Evolutionary conservation across 2,329 filamentous ascomycete species (phyloP), one percentile per base, ranked within the genome.

Genomic region (Trichoderma guizhouense): DNA sequence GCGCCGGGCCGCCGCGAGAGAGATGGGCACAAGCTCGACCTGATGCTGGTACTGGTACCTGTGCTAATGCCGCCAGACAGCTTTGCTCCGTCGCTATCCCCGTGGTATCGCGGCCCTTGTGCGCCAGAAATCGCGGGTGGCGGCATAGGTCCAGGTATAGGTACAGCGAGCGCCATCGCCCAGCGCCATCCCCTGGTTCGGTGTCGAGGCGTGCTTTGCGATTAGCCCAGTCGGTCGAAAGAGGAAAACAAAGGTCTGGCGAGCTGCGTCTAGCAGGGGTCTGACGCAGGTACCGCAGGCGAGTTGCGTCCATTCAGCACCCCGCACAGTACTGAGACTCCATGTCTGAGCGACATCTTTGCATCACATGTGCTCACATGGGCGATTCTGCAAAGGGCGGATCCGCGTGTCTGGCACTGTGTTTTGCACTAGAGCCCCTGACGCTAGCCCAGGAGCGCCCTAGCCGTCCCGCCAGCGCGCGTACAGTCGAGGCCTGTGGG

Each of bases 391-490:
- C 63, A 55, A 34, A 26, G 39, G 18, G 28, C 53, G 28, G 39
- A 39, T 39, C 66, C 66, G 55, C 32, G 43, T n/a, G n/a, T 57
- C 34, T 47, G 11, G 43, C 51, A 71, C 68, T 71, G 53, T 71
- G 53, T 60, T 67, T 66, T 60, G 36, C 18, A 36, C 36, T 67
- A 55, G 36, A 47, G 69, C 75, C 75, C 75, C 75, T 75, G 75
- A 73, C 75, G 71, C 75, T 75, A 75, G 66, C 58, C 74, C 70
- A 53, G 51, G 24, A 66, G 14, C 15, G 39, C 69, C 51, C 58
- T 75, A 74, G 74, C 71, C 21, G 43, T 47, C 62, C 15, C 69
- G 60, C 62, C 30, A 30, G 69, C 32, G 61, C 53, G 53, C 43
- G 55, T 62, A 71, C 32, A 36, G 36, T 28, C 21, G 30, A 65